Conservation (phyloP, 768 basidiomycete species). For the Podaxis mareebaensis region DNA sequence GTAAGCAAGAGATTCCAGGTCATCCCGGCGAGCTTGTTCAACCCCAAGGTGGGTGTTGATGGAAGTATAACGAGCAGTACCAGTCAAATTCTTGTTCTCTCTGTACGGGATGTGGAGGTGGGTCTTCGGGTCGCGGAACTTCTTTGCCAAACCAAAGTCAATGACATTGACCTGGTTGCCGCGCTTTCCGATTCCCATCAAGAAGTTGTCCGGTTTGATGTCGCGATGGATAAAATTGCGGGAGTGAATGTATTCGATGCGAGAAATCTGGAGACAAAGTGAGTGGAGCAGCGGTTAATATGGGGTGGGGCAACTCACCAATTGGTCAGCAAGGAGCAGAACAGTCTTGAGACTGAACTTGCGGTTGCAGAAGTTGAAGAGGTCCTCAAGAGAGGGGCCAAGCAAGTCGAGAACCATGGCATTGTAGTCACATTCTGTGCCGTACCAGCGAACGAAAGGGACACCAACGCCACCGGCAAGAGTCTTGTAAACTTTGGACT, state of each 20-base stretch:
- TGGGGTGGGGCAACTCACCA: slow-evolving; percentile 53
- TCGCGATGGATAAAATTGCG: slow-evolving; percentile 98
- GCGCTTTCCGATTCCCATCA: slow-evolving; percentile 99
- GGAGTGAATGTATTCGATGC: slow-evolving; percentile 99
- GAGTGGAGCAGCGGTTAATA: slow-evolving; percentile 21
- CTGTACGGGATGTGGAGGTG: slow-evolving; percentile 99
- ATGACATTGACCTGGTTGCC: slow-evolving; percentile 99
- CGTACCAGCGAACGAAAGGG: slow-evolving; percentile 95
- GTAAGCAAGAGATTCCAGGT: slow-evolving; percentile 97
- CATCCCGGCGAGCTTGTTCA: slow-evolving; percentile 97
- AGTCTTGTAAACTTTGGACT: slow-evolving; percentile 95
- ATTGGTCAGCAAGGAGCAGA: slow-evolving; percentile 92
- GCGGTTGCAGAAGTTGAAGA: slow-evolving; percentile 96
- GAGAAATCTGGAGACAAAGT: slow-evolving; percentile 72
- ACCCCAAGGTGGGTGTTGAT: slow-evolving; percentile 99
- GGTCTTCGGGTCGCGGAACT: slow-evolving; percentile 99
- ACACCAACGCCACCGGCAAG: slow-evolving; percentile 98
- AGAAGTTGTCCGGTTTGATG: slow-evolving; percentile 99
- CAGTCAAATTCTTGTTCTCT: slow-evolving; percentile 99
- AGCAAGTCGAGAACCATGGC: slow-evolving; percentile 99
- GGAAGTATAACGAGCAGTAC: slow-evolving; percentile 97
- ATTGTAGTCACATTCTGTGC: slow-evolving; percentile 98
- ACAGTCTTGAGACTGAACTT: slow-evolving; percentile 98
- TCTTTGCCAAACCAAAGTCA: slow-evolving; percentile 98
- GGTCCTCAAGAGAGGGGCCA: slow-evolving; percentile 86